Evolutionary conservation across 2,329 filamentous ascomycete genomes (phyloP).

Genomic region (Talaromyces funiculosus): DNA sequence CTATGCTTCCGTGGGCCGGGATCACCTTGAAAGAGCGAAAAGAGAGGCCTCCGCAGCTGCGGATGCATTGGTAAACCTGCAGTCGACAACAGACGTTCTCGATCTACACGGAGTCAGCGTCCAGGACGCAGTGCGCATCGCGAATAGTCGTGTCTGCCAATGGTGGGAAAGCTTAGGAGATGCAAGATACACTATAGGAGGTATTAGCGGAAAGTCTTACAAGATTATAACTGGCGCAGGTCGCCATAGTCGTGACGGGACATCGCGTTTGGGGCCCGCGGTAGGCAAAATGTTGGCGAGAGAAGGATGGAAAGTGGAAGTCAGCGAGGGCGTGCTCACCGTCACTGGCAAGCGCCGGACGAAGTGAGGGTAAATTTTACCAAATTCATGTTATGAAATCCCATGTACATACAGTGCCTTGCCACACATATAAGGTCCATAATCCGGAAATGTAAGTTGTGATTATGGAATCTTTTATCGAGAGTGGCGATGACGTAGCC

Average conservation of each 20-base stretch:
- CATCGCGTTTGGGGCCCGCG: constrained; percentile 68
- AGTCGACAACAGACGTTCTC: constrained; percentile 57
- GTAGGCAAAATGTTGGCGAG: constrained; percentile 69
- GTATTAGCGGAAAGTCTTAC: constrained; percentile 52
- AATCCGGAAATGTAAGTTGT: neutral
- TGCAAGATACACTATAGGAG: constrained; percentile 46
- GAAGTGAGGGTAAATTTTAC: too few relatives aligned
- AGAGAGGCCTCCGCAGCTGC: constrained; percentile 61
- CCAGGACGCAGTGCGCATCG: constrained; percentile 73
- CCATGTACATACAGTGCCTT: neutral
- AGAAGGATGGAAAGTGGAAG: constrained; percentile 78
- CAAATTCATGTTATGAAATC: too few relatives aligned
- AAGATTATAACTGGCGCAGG: constrained; percentile 77
- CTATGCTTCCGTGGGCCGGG: constrained; percentile 66
- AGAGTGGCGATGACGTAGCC: constrained; percentile 1
- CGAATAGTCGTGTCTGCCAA: constrained; percentile 55
- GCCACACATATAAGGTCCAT: neutral
- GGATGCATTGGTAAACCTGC: constrained; percentile 61
- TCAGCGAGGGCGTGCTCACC: constrained; percentile 63
- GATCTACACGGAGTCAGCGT: constrained; percentile 84
- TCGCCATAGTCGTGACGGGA: constrained; percentile 69
- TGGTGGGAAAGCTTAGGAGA: constrained; percentile 79
- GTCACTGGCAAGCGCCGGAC: constrained; percentile 52
- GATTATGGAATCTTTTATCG: neutral
- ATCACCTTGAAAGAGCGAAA: constrained; percentile 55